These are phyloP conservation scores for Musa itinerans DNA, from an alignment of 176 grass and related monocot species.

Conservation along the genomic window DNA sequence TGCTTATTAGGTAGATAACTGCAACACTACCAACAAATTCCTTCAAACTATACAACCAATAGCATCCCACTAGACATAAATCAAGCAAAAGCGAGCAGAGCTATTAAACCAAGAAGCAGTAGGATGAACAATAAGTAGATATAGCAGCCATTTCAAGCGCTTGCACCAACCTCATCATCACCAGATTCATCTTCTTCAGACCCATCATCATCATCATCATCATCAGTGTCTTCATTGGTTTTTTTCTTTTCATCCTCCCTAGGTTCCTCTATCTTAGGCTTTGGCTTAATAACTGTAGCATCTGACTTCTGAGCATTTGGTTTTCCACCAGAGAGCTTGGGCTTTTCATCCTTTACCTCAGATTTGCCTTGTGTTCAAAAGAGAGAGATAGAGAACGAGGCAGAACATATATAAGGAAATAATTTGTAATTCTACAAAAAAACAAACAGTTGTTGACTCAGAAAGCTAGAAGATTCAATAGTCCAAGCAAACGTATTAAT, in stretches of 20 bases:
- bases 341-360: constrained; percentile 27
- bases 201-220: constrained; percentile 20
- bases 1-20: too few species aligned
- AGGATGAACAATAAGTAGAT: too few species aligned
- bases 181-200: constrained; percentile 4
- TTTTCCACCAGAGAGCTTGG: constrained; percentile 21
- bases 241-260: constrained; percentile 21
- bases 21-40: too few species aligned
- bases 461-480: too few species aligned
- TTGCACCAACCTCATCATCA: constrained; percentile 19
- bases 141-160: too few species aligned
- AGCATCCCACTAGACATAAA: too few species aligned
- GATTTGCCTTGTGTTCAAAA: constrained; percentile 33
- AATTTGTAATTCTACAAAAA: neutral
- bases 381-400: neutral
- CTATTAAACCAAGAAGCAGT: neutral
- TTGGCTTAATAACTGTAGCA: constrained; percentile 29
- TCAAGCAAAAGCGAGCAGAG: too few species aligned
- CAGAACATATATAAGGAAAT: neutral
- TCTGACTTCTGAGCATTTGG: constrained; percentile 8
- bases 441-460: neutral
- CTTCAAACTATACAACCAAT: too few species aligned
- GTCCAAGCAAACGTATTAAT: too few species aligned
- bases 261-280: constrained; percentile 17
- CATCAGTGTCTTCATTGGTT: neutral